phyloP scores from a whole-genome alignment of 1,284 basidiomycete species.

The Fistulina hepatica region DNA sequence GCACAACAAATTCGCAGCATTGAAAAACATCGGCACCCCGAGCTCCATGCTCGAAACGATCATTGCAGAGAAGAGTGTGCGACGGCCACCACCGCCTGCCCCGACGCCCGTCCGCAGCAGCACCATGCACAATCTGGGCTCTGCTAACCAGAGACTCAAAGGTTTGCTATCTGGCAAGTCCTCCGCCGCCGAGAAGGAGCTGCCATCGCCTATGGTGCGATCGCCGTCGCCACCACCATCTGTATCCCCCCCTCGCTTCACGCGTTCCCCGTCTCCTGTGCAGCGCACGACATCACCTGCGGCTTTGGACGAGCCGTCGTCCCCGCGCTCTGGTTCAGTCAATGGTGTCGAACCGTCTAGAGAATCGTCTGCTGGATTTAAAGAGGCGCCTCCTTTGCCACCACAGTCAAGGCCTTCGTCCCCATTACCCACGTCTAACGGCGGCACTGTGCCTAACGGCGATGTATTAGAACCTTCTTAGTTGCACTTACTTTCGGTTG shows the following conservation, averaged over 20 bases:
- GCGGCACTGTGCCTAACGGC: no score
- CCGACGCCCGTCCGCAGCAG: slow-evolving; percentile 24
- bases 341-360: no score
- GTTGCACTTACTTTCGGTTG: no score
- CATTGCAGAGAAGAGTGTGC: slow-evolving; percentile 59
- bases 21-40: slow-evolving; percentile 59
- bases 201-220: slow-evolving; percentile 23
- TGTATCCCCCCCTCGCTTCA: slow-evolving; percentile 10
- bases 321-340: not conserved
- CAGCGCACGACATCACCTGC: slow-evolving; percentile 4
- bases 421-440: no score
- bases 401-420: not conserved
- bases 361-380: not conserved
- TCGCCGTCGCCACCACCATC: slow-evolving; percentile 5
- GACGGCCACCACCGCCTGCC: slow-evolving; percentile 19
- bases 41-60: slow-evolving; percentile 74
- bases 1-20: slow-evolving; percentile 57
- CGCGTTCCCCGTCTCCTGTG: slow-evolving; percentile 1
- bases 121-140: slow-evolving; percentile 19
- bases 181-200: slow-evolving; percentile 27
- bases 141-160: slow-evolving; percentile 33
- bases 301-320: not conserved
- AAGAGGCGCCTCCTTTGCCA: not conserved
- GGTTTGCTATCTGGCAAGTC: slow-evolving; percentile 30
- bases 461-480: no score